Percentiles rank a stretch among this genome's conserved stretches.
Evolutionary conservation across 495 filamentous ascomycete genomes (phyloP).

Genomic region (Talaromyces ruber): DNA sequence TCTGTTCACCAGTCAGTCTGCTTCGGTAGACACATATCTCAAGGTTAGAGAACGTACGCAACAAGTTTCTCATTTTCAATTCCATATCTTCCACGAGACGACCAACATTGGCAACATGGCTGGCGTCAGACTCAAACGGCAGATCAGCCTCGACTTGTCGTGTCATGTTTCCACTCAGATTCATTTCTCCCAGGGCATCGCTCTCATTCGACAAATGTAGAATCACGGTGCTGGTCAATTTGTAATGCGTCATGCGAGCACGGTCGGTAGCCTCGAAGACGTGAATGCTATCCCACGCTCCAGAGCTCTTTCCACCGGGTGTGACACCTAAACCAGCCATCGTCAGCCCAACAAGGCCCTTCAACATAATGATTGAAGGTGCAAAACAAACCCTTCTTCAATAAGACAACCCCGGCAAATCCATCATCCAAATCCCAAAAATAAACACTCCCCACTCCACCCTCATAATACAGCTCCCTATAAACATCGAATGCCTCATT

Average conservation of each 20-base stretch:
- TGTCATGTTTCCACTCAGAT: slow-evolving; percentile 96
- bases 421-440: slow-evolving; percentile 99
- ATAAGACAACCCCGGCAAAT: slow-evolving; percentile 88
- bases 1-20: slow-evolving; percentile 31
- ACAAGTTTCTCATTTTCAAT: slow-evolving; percentile 95
- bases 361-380: not conserved
- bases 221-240: slow-evolving; percentile 95
- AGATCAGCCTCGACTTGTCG: slow-evolving; percentile 88
- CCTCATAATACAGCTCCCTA: slow-evolving; percentile 95
- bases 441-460: slow-evolving; percentile 89
- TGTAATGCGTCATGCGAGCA: slow-evolving; percentile 87
- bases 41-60: slow-evolving; percentile 46
- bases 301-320: slow-evolving; percentile 61
- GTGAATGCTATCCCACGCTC: slow-evolving; percentile 97
- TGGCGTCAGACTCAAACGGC: slow-evolving; percentile 79
- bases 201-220: slow-evolving; percentile 68
- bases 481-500: slow-evolving; percentile 98
- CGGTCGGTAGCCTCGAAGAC: slow-evolving; percentile 94
- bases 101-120: slow-evolving; percentile 94
- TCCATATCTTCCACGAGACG: slow-evolving; percentile 98
- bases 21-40: not conserved
- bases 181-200: slow-evolving; percentile 74
- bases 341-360: not conserved
- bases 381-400: slow-evolving; percentile 72
- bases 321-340: slow-evolving; percentile 40